phyloP scores from a whole-genome alignment of 2,329 filamentous ascomycete genomes.

The Chrysoporthe cubensis region DNA sequence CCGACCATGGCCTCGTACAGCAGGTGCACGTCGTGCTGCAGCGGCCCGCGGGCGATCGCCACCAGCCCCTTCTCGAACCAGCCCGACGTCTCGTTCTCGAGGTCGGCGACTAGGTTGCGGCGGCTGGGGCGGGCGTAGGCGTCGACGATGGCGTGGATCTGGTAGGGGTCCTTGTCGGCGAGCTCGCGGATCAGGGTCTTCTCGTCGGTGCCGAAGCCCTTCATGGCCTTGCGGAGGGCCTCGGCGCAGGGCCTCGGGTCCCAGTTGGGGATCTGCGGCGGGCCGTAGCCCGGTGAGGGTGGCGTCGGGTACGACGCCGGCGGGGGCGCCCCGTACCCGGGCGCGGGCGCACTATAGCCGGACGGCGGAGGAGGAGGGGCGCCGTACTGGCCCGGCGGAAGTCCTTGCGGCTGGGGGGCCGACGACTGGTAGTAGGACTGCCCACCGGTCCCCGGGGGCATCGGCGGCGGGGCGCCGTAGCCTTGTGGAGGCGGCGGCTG shows the following conservation, averaged over 20 bases:
- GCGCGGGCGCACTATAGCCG: conserved; percentile 39
- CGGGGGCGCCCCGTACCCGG: conserved; percentile 34
- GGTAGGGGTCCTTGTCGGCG: conserved; percentile 74
- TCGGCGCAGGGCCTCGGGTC: conserved; percentile 73
- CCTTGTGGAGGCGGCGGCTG: conserved; percentile 39
- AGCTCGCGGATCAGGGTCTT: conserved; percentile 73
- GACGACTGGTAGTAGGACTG: conserved; percentile 36
- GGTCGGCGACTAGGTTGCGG: conserved; percentile 73
- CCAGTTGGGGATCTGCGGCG: conserved; percentile 69
- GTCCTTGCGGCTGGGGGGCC: conserved; percentile 34
- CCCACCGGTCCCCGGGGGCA: conserved; percentile 23
- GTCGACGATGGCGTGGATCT: conserved; percentile 69
- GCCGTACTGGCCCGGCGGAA: conserved; percentile 37
- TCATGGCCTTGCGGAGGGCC: conserved; percentile 80
- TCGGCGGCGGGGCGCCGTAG: conserved; percentile 34
- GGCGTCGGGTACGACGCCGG: conserved; percentile 51
- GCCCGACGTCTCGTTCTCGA: conserved; percentile 76
- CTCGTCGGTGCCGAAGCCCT: conserved; percentile 88
- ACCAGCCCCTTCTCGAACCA: conserved; percentile 77
- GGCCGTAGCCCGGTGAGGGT: conserved; percentile 75
- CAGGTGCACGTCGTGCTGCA: conserved; percentile 74
- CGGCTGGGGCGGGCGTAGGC: conserved; percentile 68
- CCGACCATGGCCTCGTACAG: conserved; percentile 76
- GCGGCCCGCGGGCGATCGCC: conserved; percentile 76
- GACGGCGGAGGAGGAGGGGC: conserved; percentile 31